Evolutionary conservation across 805 yeast species (phyloP).

Genomic region (Yamadazyma paraphyllophila): DNA sequence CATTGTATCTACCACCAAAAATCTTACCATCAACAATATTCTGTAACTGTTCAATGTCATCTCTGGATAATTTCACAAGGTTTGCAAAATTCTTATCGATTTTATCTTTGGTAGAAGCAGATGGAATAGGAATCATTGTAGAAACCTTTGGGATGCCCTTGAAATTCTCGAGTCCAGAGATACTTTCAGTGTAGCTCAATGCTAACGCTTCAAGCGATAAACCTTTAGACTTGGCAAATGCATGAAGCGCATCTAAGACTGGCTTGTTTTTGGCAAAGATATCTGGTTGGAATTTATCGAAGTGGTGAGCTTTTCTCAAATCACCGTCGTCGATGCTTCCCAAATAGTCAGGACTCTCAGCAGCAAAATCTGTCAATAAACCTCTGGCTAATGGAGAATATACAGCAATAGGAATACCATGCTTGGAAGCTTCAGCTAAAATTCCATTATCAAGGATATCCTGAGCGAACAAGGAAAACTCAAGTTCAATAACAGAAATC

Average conservation of each 20-base stretch:
- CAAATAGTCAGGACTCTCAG: constrained; percentile 25
- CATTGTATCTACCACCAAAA: constrained; percentile 45
- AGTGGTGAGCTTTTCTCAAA: background rate
- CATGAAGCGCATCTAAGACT: constrained; percentile 49
- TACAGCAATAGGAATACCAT: constrained; percentile 64
- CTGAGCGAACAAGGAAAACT: constrained; percentile 65
- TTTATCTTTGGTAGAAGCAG: constrained; percentile 60
- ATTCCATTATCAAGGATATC: constrained; percentile 66
- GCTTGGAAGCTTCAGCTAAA: constrained; percentile 54
- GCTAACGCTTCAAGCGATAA: constrained; percentile 57
- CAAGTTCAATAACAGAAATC: constrained; percentile 72
- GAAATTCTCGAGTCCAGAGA: constrained; percentile 61
- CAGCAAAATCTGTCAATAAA: constrained; percentile 62
- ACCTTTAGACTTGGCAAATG: constrained; percentile 46
- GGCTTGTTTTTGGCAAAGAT: constrained; percentile 51
- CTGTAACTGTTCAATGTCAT: constrained; percentile 54
- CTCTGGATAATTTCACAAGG: constrained; percentile 45
- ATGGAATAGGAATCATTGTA: constrained; percentile 74
- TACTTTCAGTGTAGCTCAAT: constrained; percentile 47
- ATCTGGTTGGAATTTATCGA: constrained; percentile 54
- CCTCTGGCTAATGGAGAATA: constrained; percentile 88
- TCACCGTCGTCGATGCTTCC: constrained; percentile 3
- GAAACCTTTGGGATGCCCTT: constrained; percentile 45
- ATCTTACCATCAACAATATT: constrained; percentile 41
- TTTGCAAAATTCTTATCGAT: constrained; percentile 59